These are phyloP conservation scores for Lecanosticta acicola DNA, from an alignment of 2,329 filamentous ascomycete genomes.

Conservation along the genomic window DNA sequence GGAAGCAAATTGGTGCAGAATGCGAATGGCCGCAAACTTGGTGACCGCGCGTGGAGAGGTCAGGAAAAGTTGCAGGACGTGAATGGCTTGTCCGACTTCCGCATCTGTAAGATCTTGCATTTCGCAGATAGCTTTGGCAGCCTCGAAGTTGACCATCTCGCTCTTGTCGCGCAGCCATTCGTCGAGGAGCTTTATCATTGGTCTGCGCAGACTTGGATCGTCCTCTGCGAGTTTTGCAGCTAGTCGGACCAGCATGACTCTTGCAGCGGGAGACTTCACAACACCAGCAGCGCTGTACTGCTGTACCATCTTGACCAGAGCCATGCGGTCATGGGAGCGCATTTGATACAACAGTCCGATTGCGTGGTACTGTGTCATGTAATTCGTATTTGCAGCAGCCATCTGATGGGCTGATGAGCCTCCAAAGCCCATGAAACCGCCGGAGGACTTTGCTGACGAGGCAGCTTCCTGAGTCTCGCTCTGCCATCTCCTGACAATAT, in stretches of 20 bases:
- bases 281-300: slow-evolving; percentile 89
- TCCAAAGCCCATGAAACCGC: slow-evolving; percentile 89
- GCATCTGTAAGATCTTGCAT: slow-evolving; percentile 88
- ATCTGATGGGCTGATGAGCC: slow-evolving; percentile 68
- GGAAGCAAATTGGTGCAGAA: slow-evolving; percentile 90
- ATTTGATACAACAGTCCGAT: slow-evolving; percentile 97
- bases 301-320: slow-evolving; percentile 99
- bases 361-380: slow-evolving; percentile 97
- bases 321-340: slow-evolving; percentile 96
- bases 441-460: slow-evolving; percentile 80
- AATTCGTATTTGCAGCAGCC: slow-evolving; percentile 72
- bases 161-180: slow-evolving; percentile 97
- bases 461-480: slow-evolving; percentile 97
- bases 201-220: slow-evolving; percentile 78
- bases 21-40: slow-evolving; percentile 94
- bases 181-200: slow-evolving; percentile 95
- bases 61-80: slow-evolving; percentile 93
- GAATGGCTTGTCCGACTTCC: slow-evolving; percentile 86
- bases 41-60: slow-evolving; percentile 92
- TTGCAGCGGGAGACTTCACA: slow-evolving; percentile 89
- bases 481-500: slow-evolving; percentile 96
- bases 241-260: slow-evolving; percentile 85
- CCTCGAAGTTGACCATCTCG: slow-evolving; percentile 99
- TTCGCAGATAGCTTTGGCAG: slow-evolving; percentile 94
- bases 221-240: slow-evolving; percentile 93